Percentiles rank a stretch among this genome's conserved stretches.
These are phyloP conservation scores for Pelargonium nanum DNA, from an alignment of 345 rosid species.

Conservation along the genomic window DNA sequence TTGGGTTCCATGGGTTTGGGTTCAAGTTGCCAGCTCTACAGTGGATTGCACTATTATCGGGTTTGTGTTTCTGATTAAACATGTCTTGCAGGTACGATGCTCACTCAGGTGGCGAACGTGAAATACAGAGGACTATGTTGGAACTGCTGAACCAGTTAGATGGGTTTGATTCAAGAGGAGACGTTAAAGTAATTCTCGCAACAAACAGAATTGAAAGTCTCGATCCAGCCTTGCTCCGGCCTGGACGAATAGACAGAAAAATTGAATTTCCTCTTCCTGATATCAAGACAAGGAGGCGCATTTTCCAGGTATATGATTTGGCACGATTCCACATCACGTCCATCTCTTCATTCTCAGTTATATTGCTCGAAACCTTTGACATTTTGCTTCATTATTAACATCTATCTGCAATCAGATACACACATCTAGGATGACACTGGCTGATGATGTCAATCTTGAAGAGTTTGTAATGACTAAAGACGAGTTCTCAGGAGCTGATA, in stretches of 20 bases:
- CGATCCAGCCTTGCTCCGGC: conserved; percentile 96
- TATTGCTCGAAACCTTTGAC: not conserved
- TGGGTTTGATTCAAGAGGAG: conserved; percentile 53
- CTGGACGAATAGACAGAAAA: conserved; percentile 90
- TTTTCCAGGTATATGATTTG: conserved; percentile 59
- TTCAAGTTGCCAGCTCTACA: too few relatives aligned
- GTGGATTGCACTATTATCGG: not conserved
- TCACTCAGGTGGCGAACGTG: conserved; percentile 2
- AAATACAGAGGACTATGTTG: conserved; percentile 1
- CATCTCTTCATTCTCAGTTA: not conserved
- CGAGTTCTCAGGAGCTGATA: conserved; percentile 96
- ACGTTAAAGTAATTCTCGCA: conserved; percentile 93
- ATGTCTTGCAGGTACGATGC: conserved; percentile 21
- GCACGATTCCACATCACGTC: not conserved
- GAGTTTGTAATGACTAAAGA: conserved; percentile 99
- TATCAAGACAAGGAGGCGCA: conserved; percentile 92
- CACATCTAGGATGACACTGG: conserved; percentile 88
- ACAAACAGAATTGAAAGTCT: conserved; percentile 91
- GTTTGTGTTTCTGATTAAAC: not conserved
- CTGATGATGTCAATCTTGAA: conserved; percentile 94
- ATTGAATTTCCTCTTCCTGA: conserved; percentile 97
- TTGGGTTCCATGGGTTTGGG: too few relatives aligned
- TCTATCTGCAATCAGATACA: conserved; percentile 46
- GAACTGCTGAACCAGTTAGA: not conserved
- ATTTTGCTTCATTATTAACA: not conserved